Percentiles rank a stretch among this genome's conserved stretches.
phyloP scores from a whole-genome alignment of 2,329 filamentous ascomycete species.

The Arachnopeziza araneosa region DNA sequence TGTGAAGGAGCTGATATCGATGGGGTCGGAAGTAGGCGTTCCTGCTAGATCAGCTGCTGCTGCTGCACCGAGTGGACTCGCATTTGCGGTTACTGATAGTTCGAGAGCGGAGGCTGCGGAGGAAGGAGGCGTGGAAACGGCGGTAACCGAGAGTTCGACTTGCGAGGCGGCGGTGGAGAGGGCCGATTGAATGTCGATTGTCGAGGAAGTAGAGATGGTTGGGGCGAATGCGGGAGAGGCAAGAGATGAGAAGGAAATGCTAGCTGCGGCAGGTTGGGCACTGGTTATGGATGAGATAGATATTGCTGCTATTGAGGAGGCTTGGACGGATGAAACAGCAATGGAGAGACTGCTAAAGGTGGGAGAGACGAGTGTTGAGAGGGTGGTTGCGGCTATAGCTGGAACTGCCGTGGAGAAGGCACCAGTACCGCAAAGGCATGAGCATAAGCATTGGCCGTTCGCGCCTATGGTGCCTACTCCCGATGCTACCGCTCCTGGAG shows the following conservation, averaged over 20 bases:
- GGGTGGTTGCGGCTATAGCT: conserved; percentile 4
- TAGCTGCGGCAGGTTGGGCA: too few relatives aligned
- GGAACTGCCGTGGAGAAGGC: conserved; percentile 10
- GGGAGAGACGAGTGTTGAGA: conserved; percentile 1
- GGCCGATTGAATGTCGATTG: not conserved
- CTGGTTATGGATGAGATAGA: too few relatives aligned
- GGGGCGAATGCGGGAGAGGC: not conserved
- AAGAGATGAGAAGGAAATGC: not conserved
- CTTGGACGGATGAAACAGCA: conserved; percentile 3
- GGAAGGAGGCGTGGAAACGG: not conserved
- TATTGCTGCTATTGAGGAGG: not conserved
- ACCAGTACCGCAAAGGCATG: conserved; percentile 18
- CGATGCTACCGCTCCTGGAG: conserved; percentile 14
- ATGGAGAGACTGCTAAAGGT: conserved; percentile 5
- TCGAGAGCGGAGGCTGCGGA: not conserved
- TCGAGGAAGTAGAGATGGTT: not conserved
- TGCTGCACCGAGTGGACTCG: not conserved
- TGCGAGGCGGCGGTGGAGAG: not conserved
- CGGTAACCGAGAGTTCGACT: not conserved
- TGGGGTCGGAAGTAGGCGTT: not conserved
- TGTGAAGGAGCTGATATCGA: not conserved
- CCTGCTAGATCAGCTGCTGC: not conserved
- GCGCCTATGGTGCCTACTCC: conserved; percentile 12
- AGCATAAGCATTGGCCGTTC: conserved; percentile 18
- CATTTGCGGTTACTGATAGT: not conserved